Percentiles rank a stretch among this genome's conserved stretches.
These are phyloP conservation scores for Malus hybrid DNA, from an alignment of 331 rosid genomes.

Conservation along the genomic window DNA sequence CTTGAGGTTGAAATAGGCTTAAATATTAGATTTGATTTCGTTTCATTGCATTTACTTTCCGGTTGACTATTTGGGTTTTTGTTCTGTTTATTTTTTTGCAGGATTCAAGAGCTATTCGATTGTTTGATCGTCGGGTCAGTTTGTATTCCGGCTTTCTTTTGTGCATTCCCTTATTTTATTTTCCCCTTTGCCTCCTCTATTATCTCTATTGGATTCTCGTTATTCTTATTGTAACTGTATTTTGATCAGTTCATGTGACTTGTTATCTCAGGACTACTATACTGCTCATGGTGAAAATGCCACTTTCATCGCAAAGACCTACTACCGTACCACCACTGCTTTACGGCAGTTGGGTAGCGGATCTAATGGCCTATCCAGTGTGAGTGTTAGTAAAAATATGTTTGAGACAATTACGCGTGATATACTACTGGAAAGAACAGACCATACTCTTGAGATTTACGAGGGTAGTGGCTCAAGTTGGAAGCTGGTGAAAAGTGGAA, in stretches of 20 bases:
- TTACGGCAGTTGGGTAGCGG: conserved; percentile 75
- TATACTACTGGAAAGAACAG: conserved; percentile 85
- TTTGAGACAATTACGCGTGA: conserved; percentile 83
- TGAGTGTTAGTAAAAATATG: conserved; percentile 72
- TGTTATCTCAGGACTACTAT: conserved; percentile 65
- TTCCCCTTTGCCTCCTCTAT: background rate
- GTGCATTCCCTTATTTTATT: background rate
- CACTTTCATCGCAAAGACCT: conserved; percentile 79
- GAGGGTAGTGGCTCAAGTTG: conserved; percentile 93
- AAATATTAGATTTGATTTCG: background rate
- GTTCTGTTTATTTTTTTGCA: conserved; percentile 28
- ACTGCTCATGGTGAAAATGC: conserved; percentile 96
- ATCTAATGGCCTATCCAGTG: conserved; percentile 70
- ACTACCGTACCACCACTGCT: conserved; percentile 82
- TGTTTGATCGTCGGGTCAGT: conserved; percentile 93
- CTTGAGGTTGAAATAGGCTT: background rate
- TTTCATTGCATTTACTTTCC: background rate
- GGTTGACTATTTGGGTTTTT: background rate
- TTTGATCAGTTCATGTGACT: background rate
- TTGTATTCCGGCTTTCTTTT: background rate
- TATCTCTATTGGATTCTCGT: background rate
- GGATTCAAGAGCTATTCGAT: conserved; percentile 88
- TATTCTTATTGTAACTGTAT: background rate
- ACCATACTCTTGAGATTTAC: conserved; percentile 85
- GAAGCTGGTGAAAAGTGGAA: conserved; percentile 79